Conservation (phyloP, 805 yeast genomes). For the Saccharomycopsis fermentans region DNA sequence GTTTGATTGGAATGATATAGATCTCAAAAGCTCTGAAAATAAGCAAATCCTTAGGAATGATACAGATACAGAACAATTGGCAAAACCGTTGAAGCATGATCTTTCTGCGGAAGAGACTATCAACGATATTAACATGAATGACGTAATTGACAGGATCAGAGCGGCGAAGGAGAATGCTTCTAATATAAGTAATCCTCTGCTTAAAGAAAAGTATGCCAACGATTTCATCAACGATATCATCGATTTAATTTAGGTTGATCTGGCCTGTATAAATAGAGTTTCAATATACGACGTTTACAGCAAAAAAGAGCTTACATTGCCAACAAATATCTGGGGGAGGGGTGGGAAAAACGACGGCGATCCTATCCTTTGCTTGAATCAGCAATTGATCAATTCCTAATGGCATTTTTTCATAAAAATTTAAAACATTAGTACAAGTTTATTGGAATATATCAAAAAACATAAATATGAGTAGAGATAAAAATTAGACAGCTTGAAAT, state of each 20-base stretch:
- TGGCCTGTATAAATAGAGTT: too few species aligned
- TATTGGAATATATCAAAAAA: conserved; percentile 2
- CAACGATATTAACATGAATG: conserved; percentile 6
- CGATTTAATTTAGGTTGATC: neutral
- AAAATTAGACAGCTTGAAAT: neutral
- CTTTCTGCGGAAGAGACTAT: neutral
- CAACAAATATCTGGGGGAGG: too few species aligned
- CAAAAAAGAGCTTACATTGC: neutral
- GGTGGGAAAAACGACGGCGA: too few species aligned
- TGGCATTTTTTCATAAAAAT: too few species aligned
- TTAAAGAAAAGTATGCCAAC: conserved; percentile 11
- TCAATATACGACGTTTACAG: too few species aligned
- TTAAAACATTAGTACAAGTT: conserved; percentile 10
- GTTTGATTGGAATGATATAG: conserved; percentile 16
- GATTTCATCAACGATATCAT: conserved; percentile 14
- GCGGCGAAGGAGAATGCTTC: conserved; percentile 13
- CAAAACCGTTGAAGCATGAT: conserved; percentile 16
- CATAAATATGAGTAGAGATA: neutral
- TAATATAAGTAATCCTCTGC: conserved; percentile 6
- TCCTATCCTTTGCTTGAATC: too few species aligned
- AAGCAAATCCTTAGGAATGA: conserved; percentile 14
- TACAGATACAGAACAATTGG: conserved; percentile 23
- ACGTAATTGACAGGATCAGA: conserved; percentile 8
- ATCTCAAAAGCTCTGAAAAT: neutral
- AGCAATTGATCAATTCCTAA: too few species aligned